Conservation (phyloP, 202 grass and related monocot species). For the Tripidium arundinaceum region DNA sequence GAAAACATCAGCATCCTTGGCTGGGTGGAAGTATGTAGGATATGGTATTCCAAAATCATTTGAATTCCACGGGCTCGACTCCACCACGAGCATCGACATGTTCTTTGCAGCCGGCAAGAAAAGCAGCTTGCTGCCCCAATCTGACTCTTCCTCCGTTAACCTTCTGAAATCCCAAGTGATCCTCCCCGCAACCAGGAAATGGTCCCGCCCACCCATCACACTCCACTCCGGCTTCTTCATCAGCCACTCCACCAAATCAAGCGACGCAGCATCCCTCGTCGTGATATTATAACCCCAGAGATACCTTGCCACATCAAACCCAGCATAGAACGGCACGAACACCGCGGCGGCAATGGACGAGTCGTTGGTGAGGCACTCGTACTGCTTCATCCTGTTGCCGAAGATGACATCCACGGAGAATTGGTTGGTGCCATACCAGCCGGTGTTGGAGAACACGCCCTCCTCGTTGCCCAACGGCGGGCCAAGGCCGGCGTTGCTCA, state of each 20-base stretch:
- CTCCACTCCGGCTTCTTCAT: constrained; percentile 74
- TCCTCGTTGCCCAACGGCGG: too few relatives aligned
- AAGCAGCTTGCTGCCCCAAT: constrained; percentile 90
- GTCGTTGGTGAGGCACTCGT: constrained; percentile 88
- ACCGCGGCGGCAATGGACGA: constrained; percentile 73
- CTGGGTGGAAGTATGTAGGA: constrained; percentile 87
- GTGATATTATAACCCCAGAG: constrained; percentile 92
- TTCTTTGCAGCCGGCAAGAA: constrained; percentile 81
- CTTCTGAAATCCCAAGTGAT: constrained; percentile 98
- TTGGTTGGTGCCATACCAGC: too few relatives aligned
- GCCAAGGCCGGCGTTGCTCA: too few relatives aligned
- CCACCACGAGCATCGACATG: constrained; percentile 92
- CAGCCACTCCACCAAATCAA: constrained; percentile 87
- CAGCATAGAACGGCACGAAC: constrained; percentile 92
- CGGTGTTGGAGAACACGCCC: too few relatives aligned
- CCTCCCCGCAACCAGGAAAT: constrained; percentile 88
- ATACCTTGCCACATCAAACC: constrained; percentile 79
- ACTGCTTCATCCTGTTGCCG: constrained; percentile 99
- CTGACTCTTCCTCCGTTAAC: constrained; percentile 54
- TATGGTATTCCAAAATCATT: constrained; percentile 91
- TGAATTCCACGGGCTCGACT: constrained; percentile 87
- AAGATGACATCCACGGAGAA: too few relatives aligned
- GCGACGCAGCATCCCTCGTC: constrained; percentile 60
- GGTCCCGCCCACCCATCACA: constrained; percentile 86
- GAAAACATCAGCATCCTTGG: constrained; percentile 74